Conservation (phyloP, 192 early-diverging fungal genomes). For the Phycomyces nitens region DNA sequence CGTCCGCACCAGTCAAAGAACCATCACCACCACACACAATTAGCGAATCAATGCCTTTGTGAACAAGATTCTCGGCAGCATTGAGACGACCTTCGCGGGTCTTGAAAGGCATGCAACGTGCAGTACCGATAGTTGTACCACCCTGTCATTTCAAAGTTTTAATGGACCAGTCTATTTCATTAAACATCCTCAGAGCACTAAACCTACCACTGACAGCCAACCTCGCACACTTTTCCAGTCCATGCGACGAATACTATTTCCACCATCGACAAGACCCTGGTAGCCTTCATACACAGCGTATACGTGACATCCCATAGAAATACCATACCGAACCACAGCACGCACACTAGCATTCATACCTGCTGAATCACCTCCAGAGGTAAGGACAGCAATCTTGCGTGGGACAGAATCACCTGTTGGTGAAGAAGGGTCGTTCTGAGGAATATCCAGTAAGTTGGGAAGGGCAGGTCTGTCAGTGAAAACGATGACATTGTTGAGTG, state of each 20-base stretch:
- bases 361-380: slow-evolving; percentile 90
- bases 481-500: slow-evolving; percentile 75
- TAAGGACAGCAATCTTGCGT: slow-evolving; percentile 82
- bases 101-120: slow-evolving; percentile 83
- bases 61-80: slow-evolving; percentile 84
- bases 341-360: slow-evolving; percentile 98
- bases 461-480: slow-evolving; percentile 57
- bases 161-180: no score
- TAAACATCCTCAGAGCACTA: no score
- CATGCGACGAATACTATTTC: slow-evolving; percentile 76
- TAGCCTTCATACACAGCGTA: slow-evolving; percentile 97
- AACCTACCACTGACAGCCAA: slow-evolving; percentile 63
- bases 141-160: slow-evolving; percentile 47
- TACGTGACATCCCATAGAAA: slow-evolving; percentile 75
- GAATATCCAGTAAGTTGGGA: slow-evolving; percentile 4
- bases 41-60: slow-evolving; percentile 90
- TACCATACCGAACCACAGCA: slow-evolving; percentile 81
- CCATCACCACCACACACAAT: slow-evolving; percentile 97
- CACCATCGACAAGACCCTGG: slow-evolving; percentile 92
- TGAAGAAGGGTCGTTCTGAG: neutral
- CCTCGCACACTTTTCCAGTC: slow-evolving; percentile 89
- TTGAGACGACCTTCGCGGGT: slow-evolving; percentile 80
- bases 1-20: slow-evolving; percentile 91
- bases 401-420: neutral
- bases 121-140: slow-evolving; percentile 93